Percentiles rank a stretch among this genome's conserved stretches.
These are phyloP conservation scores for Lyophyllum shimeji DNA, from an alignment of 768 basidiomycete genomes.

Conservation along the genomic window DNA sequence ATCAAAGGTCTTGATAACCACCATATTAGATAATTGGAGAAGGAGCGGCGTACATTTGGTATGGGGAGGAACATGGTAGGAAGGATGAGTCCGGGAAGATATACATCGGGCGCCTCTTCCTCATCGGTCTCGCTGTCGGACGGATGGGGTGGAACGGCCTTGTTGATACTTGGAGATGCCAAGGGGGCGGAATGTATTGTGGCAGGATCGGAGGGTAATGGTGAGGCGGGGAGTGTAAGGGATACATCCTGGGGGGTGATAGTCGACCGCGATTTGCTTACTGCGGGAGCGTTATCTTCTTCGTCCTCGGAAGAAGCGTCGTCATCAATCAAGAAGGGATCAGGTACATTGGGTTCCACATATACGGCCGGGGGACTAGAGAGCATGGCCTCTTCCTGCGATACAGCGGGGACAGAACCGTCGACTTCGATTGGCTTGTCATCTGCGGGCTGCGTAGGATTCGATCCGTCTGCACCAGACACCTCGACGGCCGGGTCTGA, in stretches of 20 bases:
- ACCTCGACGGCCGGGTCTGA: constrained; percentile 2
- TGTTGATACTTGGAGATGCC: constrained; percentile 46
- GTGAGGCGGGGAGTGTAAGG: constrained; percentile 33
- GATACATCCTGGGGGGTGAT: constrained; percentile 42
- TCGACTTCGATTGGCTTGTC: background rate
- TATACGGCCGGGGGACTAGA: constrained; percentile 29
- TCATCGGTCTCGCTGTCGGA: constrained; percentile 47
- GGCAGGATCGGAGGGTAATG: constrained; percentile 21
- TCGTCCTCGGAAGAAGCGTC: constrained; percentile 41
- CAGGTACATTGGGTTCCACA: constrained; percentile 49
- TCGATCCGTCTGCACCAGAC: constrained; percentile 2
- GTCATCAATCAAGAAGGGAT: constrained; percentile 66
- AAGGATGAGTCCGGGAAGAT: constrained; percentile 65
- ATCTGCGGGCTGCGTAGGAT: background rate
- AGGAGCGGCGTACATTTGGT: constrained; percentile 73
- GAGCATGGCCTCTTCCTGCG: constrained; percentile 22
- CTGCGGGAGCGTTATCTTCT: constrained; percentile 19
- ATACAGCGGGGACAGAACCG: background rate
- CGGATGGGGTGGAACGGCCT: constrained; percentile 51
- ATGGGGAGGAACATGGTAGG: constrained; percentile 88
- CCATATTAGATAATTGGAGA: constrained; percentile 55
- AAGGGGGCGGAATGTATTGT: constrained; percentile 21
- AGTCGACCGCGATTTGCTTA: constrained; percentile 32
- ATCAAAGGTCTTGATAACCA: constrained; percentile 55
- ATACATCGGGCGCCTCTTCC: constrained; percentile 54